phyloP scores from a whole-genome alignment of 2,329 filamentous ascomycete genomes.

The Metarhizium anisopliae region DNA sequence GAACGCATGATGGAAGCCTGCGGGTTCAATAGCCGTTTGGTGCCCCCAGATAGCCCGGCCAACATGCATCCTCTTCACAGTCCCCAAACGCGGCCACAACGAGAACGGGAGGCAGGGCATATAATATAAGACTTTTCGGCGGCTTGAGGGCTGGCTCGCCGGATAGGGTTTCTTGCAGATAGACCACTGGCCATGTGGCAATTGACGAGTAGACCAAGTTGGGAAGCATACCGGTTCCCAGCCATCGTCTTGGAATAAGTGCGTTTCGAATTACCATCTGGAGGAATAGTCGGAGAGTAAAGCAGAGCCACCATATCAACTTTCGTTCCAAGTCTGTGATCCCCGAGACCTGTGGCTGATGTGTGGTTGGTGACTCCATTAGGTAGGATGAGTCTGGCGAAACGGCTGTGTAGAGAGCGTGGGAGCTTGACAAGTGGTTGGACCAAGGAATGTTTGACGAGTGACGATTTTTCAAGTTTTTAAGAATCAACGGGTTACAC shows the following conservation, averaged over 20 bases:
- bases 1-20: not conserved
- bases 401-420: too few relatives aligned
- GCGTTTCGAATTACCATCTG: not conserved
- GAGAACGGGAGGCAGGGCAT: not conserved
- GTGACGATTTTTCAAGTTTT: too few relatives aligned
- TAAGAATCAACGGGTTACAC: too few relatives aligned
- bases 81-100: not conserved
- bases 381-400: too few relatives aligned
- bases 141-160: not conserved
- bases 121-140: not conserved
- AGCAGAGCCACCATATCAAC: not conserved
- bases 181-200: not conserved
- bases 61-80: not conserved
- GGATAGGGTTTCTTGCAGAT: not conserved
- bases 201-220: not conserved
- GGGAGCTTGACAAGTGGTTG: too few relatives aligned
- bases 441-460: too few relatives aligned
- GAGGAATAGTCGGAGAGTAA: not conserved
- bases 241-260: not conserved
- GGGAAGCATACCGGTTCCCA: not conserved
- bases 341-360: not conserved
- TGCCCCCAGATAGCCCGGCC: not conserved
- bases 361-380: not conserved
- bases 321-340: not conserved
- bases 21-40: slow-evolving; percentile 3